Percentiles rank a stretch among this genome's conserved stretches.
Evolutionary conservation across 768 basidiomycete genomes (phyloP).

Genomic region (Trametes maxima): DNA sequence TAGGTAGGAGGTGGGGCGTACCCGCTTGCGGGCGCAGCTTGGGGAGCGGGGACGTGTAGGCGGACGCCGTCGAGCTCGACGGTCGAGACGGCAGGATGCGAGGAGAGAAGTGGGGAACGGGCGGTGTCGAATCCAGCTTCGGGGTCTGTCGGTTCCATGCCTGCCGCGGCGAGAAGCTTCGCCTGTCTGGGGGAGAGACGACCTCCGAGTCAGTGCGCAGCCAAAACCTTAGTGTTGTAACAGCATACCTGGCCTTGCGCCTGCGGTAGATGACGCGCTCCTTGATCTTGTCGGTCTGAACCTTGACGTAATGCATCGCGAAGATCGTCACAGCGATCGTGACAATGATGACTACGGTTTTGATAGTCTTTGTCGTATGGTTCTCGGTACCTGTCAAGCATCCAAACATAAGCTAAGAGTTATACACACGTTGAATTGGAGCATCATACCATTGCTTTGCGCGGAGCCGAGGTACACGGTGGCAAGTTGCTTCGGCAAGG

Average conservation of each 20-base stretch:
- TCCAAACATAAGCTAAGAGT: background rate
- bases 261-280: slow-evolving; percentile 63
- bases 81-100: background rate
- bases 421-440: background rate
- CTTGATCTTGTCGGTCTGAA: slow-evolving; percentile 65
- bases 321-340: slow-evolving; percentile 71
- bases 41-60: background rate
- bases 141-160: slow-evolving; percentile 8
- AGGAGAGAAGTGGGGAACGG: background rate
- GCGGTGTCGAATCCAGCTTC: background rate
- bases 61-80: slow-evolving; percentile 7
- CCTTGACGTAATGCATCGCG: slow-evolving; percentile 83
- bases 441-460: slow-evolving; percentile 39
- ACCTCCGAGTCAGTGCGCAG: background rate
- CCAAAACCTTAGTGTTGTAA: background rate
- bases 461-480: slow-evolving; percentile 88
- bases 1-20: background rate
- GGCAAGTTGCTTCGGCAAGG: slow-evolving; percentile 87
- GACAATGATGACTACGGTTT: slow-evolving; percentile 62
- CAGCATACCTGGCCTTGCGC: slow-evolving; percentile 62
- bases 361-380: slow-evolving; percentile 55
- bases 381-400: slow-evolving; percentile 26
- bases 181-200: slow-evolving; percentile 4
- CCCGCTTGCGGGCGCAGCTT: background rate
- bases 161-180: slow-evolving; percentile 11